Percentiles rank a stretch among this genome's conserved stretches.
Conservation (phyloP, 495 filamentous ascomycete genomes). For the Hypoxylon rickii region DNA sequence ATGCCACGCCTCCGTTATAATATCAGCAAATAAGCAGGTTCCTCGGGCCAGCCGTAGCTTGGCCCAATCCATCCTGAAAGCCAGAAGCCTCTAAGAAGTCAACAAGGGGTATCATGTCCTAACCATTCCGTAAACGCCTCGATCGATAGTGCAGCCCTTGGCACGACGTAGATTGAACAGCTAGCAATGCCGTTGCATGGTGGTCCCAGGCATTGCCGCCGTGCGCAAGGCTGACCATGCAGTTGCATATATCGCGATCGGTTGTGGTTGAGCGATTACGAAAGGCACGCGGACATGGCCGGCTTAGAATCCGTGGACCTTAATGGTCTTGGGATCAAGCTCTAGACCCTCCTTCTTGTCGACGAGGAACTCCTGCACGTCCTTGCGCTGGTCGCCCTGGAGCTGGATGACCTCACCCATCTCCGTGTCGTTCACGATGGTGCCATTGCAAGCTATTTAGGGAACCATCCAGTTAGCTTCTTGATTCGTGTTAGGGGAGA, state of each 20-base stretch:
- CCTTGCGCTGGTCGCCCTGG: conserved; percentile 98
- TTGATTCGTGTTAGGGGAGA: conserved; percentile 1
- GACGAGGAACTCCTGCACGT: conserved; percentile 95
- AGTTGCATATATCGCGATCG: conserved; percentile 28
- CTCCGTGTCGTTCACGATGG: conserved; percentile 93
- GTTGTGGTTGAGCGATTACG: conserved; percentile 23
- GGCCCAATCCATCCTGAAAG: conserved; percentile 15
- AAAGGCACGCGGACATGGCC: conserved; percentile 40
- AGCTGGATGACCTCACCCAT: conserved; percentile 99
- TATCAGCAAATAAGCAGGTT: conserved; percentile 13
- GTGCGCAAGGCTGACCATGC: conserved; percentile 33
- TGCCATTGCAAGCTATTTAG: conserved; percentile 95
- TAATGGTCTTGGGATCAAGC: conserved; percentile 95
- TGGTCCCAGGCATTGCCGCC: conserved; percentile 5
- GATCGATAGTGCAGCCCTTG: conserved; percentile 38
- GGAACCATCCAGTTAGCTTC: conserved; percentile 12
- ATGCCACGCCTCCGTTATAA: conserved; percentile 23
- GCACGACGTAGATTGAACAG: conserved; percentile 26
- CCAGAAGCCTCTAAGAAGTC: conserved; percentile 24
- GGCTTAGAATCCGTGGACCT: conserved; percentile 84
- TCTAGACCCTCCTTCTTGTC: conserved; percentile 92
- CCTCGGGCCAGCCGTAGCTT: conserved; percentile 10
- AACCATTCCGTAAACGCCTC: conserved; percentile 42
- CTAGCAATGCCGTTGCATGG: conserved; percentile 24
- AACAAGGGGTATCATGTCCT: conserved; percentile 43